Base-by-base conservation (phyloP, 2,329 filamentous ascomycete species). In the Penicillium sp. region DNA sequence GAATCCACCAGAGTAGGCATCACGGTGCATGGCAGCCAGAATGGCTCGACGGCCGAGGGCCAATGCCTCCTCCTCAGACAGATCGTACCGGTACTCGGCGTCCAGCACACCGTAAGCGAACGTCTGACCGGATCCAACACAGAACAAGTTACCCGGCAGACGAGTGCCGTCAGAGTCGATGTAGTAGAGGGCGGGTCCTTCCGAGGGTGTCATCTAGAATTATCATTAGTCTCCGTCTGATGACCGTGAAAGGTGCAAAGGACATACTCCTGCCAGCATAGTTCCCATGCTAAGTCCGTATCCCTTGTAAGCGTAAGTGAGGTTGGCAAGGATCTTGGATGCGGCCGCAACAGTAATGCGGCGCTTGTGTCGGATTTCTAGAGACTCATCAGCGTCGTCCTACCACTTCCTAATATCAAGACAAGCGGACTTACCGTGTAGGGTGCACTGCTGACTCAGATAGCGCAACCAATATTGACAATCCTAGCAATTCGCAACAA, bases 381-480 rank as follows among this genome's bases (percentile, higher is more conserved):
- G 22, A 14, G 34, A 3, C 8, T n/a, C 30, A 31, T 56, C 47
- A 57, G 47, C 22, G 28, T 25, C 27, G 27, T 22, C 16, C 28
- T 34, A 35, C 29, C n/a, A 31, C 14, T 6, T 3, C 9, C 5
- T 2, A 2, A n/a, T 4, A 11, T 9, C 13, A 19, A 39, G 10
- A 29, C 16, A 12, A n/a, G 35, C 14, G 28, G 13, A 55, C 65
- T 53, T 58, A 67, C 68, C 93, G 79, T 99, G 92, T 59, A 99
- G 88, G 52, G 93, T 90, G 78, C 93, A 99, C 80, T 99, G 91
- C 87, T 97, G 95, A 66, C 92, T 93, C 59, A 99, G 82, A 80
- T 95, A 99, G 67, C 90, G 91, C 58, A 99, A 87, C 93, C 93
- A 99, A 82, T 96, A 97, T 83, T 97, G 93, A 75, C 93, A 99